Conservation (phyloP, 2,329 filamentous ascomycete genomes). For the Aspergillus pseudotamarii region DNA sequence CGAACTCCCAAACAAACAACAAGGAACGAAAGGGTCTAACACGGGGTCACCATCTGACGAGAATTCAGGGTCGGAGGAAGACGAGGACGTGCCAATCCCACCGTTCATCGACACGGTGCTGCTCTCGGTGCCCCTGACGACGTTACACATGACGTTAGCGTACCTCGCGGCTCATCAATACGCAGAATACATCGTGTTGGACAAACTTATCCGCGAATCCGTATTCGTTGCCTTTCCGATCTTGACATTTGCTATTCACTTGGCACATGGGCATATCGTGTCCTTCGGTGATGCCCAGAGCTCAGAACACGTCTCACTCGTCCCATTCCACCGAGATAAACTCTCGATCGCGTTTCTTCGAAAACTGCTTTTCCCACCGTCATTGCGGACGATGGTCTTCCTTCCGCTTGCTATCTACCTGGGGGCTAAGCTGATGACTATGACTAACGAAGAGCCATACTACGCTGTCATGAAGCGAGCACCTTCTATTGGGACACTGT, state of each 20-base stretch:
- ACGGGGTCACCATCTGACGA: background rate
- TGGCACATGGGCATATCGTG: conserved; percentile 49
- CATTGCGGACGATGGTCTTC: conserved; percentile 36
- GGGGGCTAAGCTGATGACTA: conserved; percentile 79
- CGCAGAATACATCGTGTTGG: conserved; percentile 39
- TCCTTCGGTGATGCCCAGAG: conserved; percentile 26
- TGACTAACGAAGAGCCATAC: conserved; percentile 79
- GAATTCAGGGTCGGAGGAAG: background rate
- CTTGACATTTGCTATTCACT: conserved; percentile 47
- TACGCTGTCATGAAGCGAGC: conserved; percentile 89
- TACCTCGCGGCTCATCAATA: conserved; percentile 52
- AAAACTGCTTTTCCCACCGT: conserved; percentile 37
- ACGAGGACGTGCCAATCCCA: conserved; percentile 28
- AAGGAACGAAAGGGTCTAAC: background rate
- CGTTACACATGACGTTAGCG: conserved; percentile 48
- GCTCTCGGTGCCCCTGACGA: conserved; percentile 45
- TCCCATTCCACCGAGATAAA: conserved; percentile 31
- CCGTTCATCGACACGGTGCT: conserved; percentile 49
- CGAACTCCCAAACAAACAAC: conserved; percentile 22
- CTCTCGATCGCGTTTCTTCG: conserved; percentile 31
- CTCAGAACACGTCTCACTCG: conserved; percentile 22
- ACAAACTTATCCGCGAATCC: conserved; percentile 39
- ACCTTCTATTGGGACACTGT: conserved; percentile 84
- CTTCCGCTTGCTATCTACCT: conserved; percentile 35
- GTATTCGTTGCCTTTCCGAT: conserved; percentile 44